phyloP scores from a whole-genome alignment of 2,329 filamentous ascomycete genomes.

The Blastomyces emzantsi region DNA sequence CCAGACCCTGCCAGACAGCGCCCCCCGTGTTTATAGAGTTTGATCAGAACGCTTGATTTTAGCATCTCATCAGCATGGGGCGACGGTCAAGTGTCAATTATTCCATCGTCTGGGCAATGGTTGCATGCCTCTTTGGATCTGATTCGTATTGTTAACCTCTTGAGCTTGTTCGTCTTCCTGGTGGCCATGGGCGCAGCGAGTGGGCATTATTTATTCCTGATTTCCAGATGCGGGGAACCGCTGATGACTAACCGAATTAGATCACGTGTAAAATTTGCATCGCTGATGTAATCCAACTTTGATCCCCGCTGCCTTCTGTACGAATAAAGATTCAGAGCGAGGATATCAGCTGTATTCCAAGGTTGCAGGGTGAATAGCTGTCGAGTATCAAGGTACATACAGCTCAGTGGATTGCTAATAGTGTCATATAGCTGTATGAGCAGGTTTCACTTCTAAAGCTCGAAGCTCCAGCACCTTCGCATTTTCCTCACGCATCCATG shows the following conservation, averaged over 20 bases:
- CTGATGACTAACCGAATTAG: not conserved
- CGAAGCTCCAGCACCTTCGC: not conserved
- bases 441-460: not conserved
- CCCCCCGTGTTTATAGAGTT: too few relatives aligned
- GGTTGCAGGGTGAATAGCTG: not conserved
- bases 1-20: not conserved
- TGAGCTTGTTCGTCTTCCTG: too few relatives aligned
- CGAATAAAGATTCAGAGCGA: not conserved
- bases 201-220: not conserved
- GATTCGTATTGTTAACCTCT: too few relatives aligned
- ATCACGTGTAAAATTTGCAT: not conserved
- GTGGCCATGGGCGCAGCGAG: too few relatives aligned
- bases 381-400: not conserved
- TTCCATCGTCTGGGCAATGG: too few relatives aligned
- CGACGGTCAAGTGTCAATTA: too few relatives aligned
- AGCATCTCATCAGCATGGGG: too few relatives aligned
- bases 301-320: not conserved
- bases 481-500: conserved; percentile 20
- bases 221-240: not conserved
- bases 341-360: not conserved
- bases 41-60: too few relatives aligned
- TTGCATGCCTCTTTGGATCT: too few relatives aligned
- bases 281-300: not conserved
- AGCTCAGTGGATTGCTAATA: not conserved
- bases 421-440: not conserved